phyloP scores from a whole-genome alignment of 495 filamentous ascomycete species.

The Neurospora hispaniola region DNA sequence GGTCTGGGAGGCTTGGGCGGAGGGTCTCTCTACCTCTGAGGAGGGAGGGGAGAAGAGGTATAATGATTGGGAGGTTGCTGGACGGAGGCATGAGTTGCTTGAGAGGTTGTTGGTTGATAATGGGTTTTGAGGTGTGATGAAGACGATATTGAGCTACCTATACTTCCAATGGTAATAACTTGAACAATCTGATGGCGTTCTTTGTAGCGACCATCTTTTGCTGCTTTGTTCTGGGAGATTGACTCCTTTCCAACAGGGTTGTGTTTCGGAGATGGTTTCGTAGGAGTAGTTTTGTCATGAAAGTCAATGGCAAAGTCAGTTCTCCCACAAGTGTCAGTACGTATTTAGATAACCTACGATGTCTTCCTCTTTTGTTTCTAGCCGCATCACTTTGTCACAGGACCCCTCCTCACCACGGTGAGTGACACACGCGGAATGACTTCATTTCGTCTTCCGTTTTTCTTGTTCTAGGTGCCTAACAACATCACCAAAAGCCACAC shows the following conservation, averaged over 20 bases:
- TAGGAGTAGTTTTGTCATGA: constrained; percentile 23
- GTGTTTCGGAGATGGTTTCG: constrained; percentile 40
- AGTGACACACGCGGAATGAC: too few relatives aligned
- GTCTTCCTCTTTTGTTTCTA: too few relatives aligned
- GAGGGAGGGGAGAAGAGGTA: constrained; percentile 6
- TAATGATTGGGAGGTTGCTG: constrained; percentile 32
- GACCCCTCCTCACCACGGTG: too few relatives aligned
- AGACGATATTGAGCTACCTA: too few relatives aligned
- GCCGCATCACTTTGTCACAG: too few relatives aligned
- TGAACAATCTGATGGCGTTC: constrained; percentile 40
- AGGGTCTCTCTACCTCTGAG: not conserved
- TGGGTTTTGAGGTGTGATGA: not conserved
- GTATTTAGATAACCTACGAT: too few relatives aligned
- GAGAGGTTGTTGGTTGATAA: constrained; percentile 8
- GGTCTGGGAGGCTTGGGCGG: constrained; percentile 23
- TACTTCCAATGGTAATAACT: too few relatives aligned
- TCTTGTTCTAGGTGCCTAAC: too few relatives aligned
- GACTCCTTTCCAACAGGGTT: constrained; percentile 40
- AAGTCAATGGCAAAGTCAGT: not conserved
- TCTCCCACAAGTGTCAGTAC: too few relatives aligned
- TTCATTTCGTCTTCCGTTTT: too few relatives aligned
- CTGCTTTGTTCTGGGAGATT: constrained; percentile 27
- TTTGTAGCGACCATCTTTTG: constrained; percentile 40
- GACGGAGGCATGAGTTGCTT: constrained; percentile 32
- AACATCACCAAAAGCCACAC: too few relatives aligned